Percentiles rank a stretch among this genome's conserved stretches.
phyloP scores from a whole-genome alignment of 805 yeast genomes.

The Starmerella etchellsii region DNA sequence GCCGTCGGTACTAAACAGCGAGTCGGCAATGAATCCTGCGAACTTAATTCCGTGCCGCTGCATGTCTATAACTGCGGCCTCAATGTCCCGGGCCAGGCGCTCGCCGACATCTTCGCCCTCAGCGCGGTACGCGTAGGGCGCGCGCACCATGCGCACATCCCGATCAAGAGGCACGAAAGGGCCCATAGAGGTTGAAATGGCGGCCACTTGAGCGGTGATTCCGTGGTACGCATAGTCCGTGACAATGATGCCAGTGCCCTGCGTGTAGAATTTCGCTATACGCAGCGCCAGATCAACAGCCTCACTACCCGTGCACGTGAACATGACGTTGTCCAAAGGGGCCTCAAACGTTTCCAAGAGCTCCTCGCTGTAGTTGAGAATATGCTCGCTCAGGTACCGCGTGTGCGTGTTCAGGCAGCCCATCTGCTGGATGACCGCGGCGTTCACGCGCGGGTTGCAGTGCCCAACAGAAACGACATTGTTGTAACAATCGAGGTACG shows the following conservation, averaged over 20 bases:
- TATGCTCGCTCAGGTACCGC: constrained; percentile 10
- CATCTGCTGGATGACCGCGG: constrained; percentile 9
- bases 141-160: constrained; percentile 7
- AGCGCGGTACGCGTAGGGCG: constrained; percentile 10
- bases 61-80: constrained; percentile 10
- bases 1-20: constrained; percentile 11
- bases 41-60: constrained; percentile 13
- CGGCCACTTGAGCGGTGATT: constrained; percentile 10
- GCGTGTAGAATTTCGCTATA: constrained; percentile 10
- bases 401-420: constrained; percentile 12
- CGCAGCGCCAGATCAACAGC: constrained; percentile 12
- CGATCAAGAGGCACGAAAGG: constrained; percentile 6
- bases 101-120: constrained; percentile 7
- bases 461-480: constrained; percentile 13
- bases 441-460: constrained; percentile 9
- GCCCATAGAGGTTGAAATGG: constrained; percentile 11
- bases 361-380: constrained; percentile 6
- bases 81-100: constrained; percentile 11
- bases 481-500: constrained; percentile 14
- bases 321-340: constrained; percentile 6
- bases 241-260: constrained; percentile 12
- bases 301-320: constrained; percentile 13
- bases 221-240: constrained; percentile 15
- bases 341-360: constrained; percentile 9
- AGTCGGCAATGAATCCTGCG: constrained; percentile 12